Evolutionary conservation across 768 basidiomycete species (phyloP).

Genomic region (Gyrodon lividus): DNA sequence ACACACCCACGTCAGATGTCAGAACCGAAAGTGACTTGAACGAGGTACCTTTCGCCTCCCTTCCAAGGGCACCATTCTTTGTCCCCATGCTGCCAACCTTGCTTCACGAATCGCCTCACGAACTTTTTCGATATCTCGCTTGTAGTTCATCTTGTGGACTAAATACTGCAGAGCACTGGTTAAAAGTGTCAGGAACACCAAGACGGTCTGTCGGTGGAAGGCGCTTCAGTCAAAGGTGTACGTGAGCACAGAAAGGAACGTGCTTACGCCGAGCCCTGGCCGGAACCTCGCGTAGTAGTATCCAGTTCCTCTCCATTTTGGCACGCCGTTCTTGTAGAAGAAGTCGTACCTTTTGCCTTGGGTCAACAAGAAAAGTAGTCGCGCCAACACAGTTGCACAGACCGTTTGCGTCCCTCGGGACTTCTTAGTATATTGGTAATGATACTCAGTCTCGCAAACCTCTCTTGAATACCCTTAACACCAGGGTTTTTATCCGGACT

Average conservation of each 20-base stretch:
- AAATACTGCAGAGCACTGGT: slow-evolving; percentile 83
- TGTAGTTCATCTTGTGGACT: slow-evolving; percentile 76
- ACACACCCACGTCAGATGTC: slow-evolving; percentile 4
- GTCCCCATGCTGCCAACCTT: slow-evolving; percentile 78
- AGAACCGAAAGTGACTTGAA: neutral
- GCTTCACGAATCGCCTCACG: slow-evolving; percentile 60
- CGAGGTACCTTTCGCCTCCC: slow-evolving; percentile 65
- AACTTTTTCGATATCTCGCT: slow-evolving; percentile 68
- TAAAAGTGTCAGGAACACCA: slow-evolving; percentile 72
- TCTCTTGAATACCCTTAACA: slow-evolving; percentile 77
- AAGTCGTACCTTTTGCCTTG: slow-evolving; percentile 68
- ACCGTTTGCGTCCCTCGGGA: slow-evolving; percentile 74
- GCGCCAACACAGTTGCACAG: slow-evolving; percentile 26
- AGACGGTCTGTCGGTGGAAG: slow-evolving; percentile 54
- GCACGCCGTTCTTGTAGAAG: slow-evolving; percentile 98
- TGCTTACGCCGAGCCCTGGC: slow-evolving; percentile 78
- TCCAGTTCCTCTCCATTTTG: slow-evolving; percentile 92
- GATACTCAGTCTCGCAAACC: slow-evolving; percentile 90
- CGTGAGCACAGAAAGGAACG: neutral
- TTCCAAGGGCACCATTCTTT: slow-evolving; percentile 61
- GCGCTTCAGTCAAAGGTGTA: neutral
- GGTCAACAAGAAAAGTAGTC: neutral
- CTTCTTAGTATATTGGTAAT: slow-evolving; percentile 80
- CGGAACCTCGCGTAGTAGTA: slow-evolving; percentile 97
- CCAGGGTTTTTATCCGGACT: slow-evolving; percentile 97